These are phyloP conservation scores for Yamadazyma atmosphaerica DNA, from an alignment of 1,139 yeast species.

Conservation along the genomic window DNA sequence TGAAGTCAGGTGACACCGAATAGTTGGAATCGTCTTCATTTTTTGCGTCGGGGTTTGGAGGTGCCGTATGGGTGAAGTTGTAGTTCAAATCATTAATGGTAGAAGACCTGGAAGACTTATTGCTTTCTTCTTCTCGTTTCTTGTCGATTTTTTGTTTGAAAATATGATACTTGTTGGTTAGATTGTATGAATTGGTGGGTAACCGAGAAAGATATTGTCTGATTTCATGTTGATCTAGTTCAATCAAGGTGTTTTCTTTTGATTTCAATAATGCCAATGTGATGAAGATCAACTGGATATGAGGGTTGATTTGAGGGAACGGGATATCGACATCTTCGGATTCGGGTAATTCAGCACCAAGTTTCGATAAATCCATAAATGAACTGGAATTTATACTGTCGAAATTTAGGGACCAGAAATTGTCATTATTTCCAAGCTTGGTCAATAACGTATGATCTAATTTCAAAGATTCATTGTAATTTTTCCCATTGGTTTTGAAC, in stretches of 20 bases:
- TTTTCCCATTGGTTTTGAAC: constrained; percentile 34
- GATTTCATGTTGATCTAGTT: constrained; percentile 87
- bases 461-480: constrained; percentile 34
- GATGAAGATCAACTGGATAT: constrained; percentile 72
- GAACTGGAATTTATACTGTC: constrained; percentile 7
- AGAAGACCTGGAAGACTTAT: constrained; percentile 17
- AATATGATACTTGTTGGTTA: constrained; percentile 35
- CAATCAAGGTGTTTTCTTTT: constrained; percentile 74
- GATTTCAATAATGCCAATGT: constrained; percentile 79
- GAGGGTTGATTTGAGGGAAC: constrained; percentile 72
- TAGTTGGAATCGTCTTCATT: constrained; percentile 1
- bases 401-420: constrained; percentile 37
- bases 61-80: background rate
- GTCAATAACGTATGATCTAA: constrained; percentile 22
- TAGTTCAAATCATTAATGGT: constrained; percentile 8
- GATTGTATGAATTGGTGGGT: constrained; percentile 42
- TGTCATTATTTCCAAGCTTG: constrained; percentile 43
- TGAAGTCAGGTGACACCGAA: constrained; percentile 9
- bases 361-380: constrained; percentile 6
- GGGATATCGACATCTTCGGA: constrained; percentile 38
- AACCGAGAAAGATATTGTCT: constrained; percentile 70
- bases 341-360: constrained; percentile 1
- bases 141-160: constrained; percentile 25
- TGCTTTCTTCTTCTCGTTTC: constrained; percentile 19
- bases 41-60: background rate